Percentiles rank a stretch among this genome's conserved stretches.
Conservation (phyloP, 306 rosid species). For the Ormosia emarginata region DNA sequence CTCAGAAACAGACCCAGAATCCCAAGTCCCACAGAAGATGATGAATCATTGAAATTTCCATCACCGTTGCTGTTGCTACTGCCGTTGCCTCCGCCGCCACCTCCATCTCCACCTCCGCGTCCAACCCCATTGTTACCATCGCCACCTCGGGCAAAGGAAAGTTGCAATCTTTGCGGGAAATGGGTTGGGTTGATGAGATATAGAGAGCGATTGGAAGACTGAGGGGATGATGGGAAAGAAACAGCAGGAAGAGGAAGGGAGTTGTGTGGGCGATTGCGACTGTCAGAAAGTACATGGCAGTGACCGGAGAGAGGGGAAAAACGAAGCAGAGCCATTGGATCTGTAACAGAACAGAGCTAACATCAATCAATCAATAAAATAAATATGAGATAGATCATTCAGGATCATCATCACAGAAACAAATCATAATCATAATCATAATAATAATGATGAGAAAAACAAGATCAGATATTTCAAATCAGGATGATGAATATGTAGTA, state of each 20-base stretch:
- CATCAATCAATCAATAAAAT: too few species aligned
- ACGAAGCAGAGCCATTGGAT: not conserved
- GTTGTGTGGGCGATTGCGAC: not conserved
- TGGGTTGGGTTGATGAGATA: conserved; percentile 25
- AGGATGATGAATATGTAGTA: too few species aligned
- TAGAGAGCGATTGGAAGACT: not conserved
- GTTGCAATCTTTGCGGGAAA: conserved; percentile 32
- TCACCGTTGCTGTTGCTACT: conserved; percentile 1
- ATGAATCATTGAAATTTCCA: conserved; percentile 28
- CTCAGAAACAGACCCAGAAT: conserved; percentile 54
- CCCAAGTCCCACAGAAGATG: conserved; percentile 39
- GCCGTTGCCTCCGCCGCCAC: not conserved
- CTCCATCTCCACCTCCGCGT: conserved; percentile 39
- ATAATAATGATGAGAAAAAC: too few species aligned
- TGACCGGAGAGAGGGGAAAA: not conserved
- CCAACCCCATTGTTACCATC: conserved; percentile 43
- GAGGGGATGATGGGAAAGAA: conserved; percentile 33
- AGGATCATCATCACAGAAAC: too few species aligned
- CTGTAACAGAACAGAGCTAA: too few species aligned
- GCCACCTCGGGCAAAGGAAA: conserved; percentile 51
- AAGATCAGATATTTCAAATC: too few species aligned
- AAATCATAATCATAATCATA: too few species aligned
- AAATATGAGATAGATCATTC: too few species aligned
- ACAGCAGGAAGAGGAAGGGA: not conserved
- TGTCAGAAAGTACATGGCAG: too few species aligned